Evolutionary conservation across 2,329 filamentous ascomycete genomes (phyloP), one percentile per base, ranked within the genome.

Genomic region (Monilinia aucupariae): DNA sequence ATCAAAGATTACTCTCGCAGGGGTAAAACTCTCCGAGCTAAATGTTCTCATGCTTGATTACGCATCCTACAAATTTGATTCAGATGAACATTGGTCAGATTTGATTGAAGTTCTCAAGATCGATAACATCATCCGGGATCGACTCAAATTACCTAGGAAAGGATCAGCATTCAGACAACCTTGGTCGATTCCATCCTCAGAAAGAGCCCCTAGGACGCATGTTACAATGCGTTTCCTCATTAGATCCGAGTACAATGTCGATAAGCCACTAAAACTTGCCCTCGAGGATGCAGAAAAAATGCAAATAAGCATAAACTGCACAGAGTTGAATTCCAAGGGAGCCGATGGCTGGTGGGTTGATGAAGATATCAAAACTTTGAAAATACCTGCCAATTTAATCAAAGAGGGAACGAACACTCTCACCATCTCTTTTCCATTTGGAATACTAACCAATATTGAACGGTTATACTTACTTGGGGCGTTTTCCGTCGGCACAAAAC

Each of bases 21-120:
- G 59, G 41, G 52, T 70, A n/a, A 61, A 20, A 0, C 64, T 74
- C 8, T 70, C 71, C 0, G 73, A 74, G 53, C 70, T 68, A 0
- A 74, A 74, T 45, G 73, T 74, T 15, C 62, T 74, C 4, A 64
- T 74, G 15, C 67, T 74, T 3, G 73, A 74, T 61, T 72, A 70
- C 47, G 73, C 72, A 2, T 59, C 64, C 15, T 73, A 69, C 63
- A 68, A 68, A 45, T 60, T 74, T 10, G 63, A 68, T 48, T 64
- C 65, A 27, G 64, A 60, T 12, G 49, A 56, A 32, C 20, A 47
- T 8, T 73, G 70, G 70, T 68, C 67, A 9, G 37, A 56, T 10
- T 50, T 62, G 1, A 64, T 62, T 2, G 73, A 74, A 52, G 67
- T 74, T 30, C 68, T 73, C 6, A 66, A 65, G 34, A 70, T 74